Conservation (phyloP, 768 basidiomycete genomes). For the Rhodosporidiobolus odoratus region DNA sequence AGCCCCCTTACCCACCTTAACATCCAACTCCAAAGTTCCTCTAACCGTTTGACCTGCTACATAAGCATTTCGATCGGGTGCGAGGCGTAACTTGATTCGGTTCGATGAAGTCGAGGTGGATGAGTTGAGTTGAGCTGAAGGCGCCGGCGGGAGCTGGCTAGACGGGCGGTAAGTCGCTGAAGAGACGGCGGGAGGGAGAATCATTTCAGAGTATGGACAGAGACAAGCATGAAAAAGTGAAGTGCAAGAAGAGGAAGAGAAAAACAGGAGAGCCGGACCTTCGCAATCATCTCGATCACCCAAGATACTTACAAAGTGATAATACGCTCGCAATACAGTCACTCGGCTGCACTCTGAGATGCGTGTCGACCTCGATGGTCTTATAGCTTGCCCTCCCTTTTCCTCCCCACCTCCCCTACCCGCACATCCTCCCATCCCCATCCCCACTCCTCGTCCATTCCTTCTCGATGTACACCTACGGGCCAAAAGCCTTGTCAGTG, state of each 20-base stretch:
- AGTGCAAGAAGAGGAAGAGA: neutral
- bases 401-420: slow-evolving; percentile 11
- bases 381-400: neutral
- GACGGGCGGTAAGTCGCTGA: neutral
- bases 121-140: neutral
- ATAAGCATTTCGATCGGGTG: neutral
- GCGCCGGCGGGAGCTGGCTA: neutral
- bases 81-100: slow-evolving; percentile 1
- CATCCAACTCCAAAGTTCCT: slow-evolving; percentile 36
- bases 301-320: neutral
- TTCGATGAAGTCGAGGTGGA: neutral
- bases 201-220: neutral
- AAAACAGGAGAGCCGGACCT: neutral
- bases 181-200: neutral
- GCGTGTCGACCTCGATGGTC: too few relatives aligned
- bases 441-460: neutral
- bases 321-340: neutral
- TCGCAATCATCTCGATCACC: neutral
- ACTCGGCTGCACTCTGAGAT: too few relatives aligned
- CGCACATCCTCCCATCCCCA: slow-evolving; percentile 32
- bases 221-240: neutral
- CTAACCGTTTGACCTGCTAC: slow-evolving; percentile 30
- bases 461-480: slow-evolving; percentile 5
- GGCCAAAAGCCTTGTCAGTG: neutral
- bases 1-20: slow-evolving; percentile 9